phyloP scores from a whole-genome alignment of 768 basidiomycete species.

The Amanita muscaria region DNA sequence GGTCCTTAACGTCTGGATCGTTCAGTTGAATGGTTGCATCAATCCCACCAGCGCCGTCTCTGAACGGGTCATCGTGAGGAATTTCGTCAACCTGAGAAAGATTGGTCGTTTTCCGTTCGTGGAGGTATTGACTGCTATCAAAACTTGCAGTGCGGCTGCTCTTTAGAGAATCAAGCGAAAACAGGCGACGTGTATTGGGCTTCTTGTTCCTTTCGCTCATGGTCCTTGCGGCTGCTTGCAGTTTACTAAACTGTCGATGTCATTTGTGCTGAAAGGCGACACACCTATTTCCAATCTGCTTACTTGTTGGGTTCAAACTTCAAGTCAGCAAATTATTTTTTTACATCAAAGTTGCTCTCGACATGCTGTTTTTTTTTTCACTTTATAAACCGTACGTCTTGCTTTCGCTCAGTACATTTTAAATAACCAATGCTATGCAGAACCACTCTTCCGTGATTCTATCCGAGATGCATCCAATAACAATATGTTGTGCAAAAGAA shows the following conservation, averaged over 20 bases:
- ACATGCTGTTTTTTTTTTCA: too few species aligned
- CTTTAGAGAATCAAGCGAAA: conserved; percentile 20
- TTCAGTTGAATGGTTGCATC: too few species aligned
- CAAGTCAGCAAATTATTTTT: too few species aligned
- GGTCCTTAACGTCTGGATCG: background rate
- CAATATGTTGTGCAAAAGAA: background rate
- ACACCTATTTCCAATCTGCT: too few species aligned
- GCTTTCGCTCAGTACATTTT: too few species aligned
- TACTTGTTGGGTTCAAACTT: too few species aligned
- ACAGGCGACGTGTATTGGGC: conserved; percentile 14
- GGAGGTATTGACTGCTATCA: background rate
- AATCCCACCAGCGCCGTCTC: background rate
- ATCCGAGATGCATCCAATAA: background rate
- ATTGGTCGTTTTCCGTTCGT: background rate
- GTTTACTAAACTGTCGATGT: background rate
- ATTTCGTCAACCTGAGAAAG: background rate
- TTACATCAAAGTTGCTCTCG: too few species aligned
- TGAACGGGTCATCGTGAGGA: conserved; percentile 1
- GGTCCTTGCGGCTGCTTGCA: background rate
- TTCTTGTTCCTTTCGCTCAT: conserved; percentile 2
- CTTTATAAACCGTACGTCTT: too few species aligned
- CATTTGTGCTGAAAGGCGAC: background rate
- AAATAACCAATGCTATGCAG: too few species aligned
- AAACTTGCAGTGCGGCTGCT: background rate
- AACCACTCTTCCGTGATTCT: too few species aligned